phyloP scores from a whole-genome alignment of 2,329 filamentous ascomycete genomes.

The Ophiostoma piceae region DNA sequence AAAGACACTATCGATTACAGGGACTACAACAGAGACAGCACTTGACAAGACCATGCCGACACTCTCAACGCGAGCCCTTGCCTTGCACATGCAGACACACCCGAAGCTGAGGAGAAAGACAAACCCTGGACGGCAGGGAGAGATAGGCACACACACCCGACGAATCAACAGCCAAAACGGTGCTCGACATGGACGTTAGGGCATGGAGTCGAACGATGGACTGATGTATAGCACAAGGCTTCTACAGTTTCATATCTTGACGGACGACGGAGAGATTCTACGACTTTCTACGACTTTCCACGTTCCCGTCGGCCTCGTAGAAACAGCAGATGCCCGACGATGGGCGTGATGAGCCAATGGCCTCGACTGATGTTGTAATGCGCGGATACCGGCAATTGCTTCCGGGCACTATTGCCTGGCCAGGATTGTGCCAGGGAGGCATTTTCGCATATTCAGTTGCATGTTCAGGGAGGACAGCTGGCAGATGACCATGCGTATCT shows the following conservation, averaged over 20 bases:
- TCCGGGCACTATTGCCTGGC: background rate
- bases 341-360: background rate
- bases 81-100: background rate
- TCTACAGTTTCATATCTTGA: background rate
- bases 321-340: background rate
- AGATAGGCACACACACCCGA: background rate
- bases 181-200: background rate
- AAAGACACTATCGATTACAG: background rate
- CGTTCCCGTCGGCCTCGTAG: background rate
- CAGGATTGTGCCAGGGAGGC: background rate
- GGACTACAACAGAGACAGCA: background rate
- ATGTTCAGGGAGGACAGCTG: background rate
- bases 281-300: background rate
- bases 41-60: background rate
- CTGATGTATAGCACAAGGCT: no score
- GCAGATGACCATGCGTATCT: background rate
- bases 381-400: background rate
- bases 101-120: background rate
- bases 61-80: background rate
- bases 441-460: background rate
- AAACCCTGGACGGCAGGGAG: background rate
- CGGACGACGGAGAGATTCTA: background rate
- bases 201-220: no score
- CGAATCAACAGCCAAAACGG: constrained; percentile 5
- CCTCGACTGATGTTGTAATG: background rate